Base-by-base conservation (phyloP, 257 asterid species). In the Linderniella brevidens region DNA sequence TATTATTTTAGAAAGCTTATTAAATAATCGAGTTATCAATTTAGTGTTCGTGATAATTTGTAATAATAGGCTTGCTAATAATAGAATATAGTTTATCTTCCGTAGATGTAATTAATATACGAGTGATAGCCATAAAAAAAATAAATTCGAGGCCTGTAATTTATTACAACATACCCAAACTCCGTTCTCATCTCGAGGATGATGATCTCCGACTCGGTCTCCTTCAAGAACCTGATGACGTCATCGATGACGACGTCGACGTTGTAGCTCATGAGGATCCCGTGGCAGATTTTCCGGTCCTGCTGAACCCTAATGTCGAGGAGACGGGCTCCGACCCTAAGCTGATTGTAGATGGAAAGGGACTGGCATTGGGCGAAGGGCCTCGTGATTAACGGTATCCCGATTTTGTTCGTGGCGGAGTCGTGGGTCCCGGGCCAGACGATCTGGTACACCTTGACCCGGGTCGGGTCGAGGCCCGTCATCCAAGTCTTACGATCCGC, bases 391-490 rank as follows among this genome's bases (percentile, higher is more conserved):
- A 60, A 18, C 0, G 80, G 90, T 45, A 88, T 64, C 3, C 96
- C 98, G 44, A 87, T 83, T 60, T 76, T 47, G 69, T 90, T 62
- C 4, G 94, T 90, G 13, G 96, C 94, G 15, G 96, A 90, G 54
- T 90, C 94, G 56, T 90, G 94, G 0, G 96, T 90, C 0, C 96
- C 98, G 9, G 96, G 96, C 96, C 96, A 90, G 0, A 81, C 86
- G 13, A 90, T 90, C 53, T 79, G 72, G 56, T 90, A 52, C 11
- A 90, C 41, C 4, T 66, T 60, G 50, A 77, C 35, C 0, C 54
- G 77, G 0, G 67, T 86, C 0, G 77, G 83, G 13, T 55, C 49
- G 4, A 84, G 78, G 18, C 49, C 53, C 45, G 65, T 51, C 93
- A 85, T 81, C 98, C 98, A 90, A 68, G 69, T 85, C 61, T 68